Percentiles rank a stretch among this genome's conserved stretches.
Conservation (phyloP, 202 grass and related monocot species). For the Panicum hallii region DNA sequence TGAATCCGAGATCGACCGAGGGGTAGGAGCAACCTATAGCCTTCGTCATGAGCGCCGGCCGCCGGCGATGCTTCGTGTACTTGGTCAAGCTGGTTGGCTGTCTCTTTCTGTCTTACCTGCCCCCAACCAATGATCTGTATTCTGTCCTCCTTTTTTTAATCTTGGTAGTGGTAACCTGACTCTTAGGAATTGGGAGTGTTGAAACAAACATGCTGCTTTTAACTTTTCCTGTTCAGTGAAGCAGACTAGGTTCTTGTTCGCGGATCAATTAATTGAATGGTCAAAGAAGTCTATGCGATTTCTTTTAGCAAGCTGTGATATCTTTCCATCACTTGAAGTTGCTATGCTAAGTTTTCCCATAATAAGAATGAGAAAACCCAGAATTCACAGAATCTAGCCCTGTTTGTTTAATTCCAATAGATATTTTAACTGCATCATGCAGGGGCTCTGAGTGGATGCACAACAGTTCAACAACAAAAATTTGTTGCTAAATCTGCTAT, state of each 20-base stretch:
- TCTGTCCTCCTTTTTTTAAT: background rate
- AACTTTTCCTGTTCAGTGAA: constrained; percentile 4
- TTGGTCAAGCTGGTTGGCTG: background rate
- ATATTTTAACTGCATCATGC: constrained; percentile 2
- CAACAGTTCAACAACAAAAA: constrained; percentile 19
- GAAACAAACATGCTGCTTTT: background rate
- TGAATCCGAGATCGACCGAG: background rate
- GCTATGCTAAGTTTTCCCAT: background rate
- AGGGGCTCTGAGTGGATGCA: constrained; percentile 22
- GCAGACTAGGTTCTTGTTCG: background rate
- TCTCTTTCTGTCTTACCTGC: background rate
- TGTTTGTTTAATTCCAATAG: background rate
- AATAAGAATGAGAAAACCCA: background rate
- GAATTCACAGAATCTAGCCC: background rate
- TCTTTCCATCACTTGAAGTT: background rate
- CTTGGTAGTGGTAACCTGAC: background rate
- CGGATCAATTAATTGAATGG: background rate
- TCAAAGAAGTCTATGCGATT: background rate
- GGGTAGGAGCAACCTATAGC: background rate
- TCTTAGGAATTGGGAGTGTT: background rate
- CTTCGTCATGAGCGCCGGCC: constrained; percentile 26
- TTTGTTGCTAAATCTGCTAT: constrained; percentile 28
- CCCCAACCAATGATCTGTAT: background rate
- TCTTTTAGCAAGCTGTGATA: constrained; percentile 10
- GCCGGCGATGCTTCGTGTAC: constrained; percentile 23